Evolutionary conservation across 306 rosid species (phyloP).

Genomic region (Trifolium dubium): DNA sequence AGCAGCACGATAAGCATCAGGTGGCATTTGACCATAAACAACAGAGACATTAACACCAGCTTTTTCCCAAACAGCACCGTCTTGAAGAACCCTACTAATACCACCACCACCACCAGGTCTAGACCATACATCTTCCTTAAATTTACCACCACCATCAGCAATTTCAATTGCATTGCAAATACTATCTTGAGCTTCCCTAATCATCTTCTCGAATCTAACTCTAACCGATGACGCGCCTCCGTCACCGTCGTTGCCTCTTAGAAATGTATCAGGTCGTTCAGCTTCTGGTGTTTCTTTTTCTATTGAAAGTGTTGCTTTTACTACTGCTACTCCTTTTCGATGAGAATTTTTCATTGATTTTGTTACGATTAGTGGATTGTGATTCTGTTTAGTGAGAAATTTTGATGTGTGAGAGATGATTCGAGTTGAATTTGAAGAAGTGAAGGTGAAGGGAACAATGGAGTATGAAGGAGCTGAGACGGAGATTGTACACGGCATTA

Average conservation of each 20-base stretch:
- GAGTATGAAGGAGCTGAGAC: conserved; percentile 43
- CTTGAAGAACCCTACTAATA: conserved; percentile 92
- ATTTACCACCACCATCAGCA: conserved; percentile 76
- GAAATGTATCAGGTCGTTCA: conserved; percentile 78
- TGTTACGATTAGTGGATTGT: conserved; percentile 16
- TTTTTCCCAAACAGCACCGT: conserved; percentile 94
- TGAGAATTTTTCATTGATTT: neutral
- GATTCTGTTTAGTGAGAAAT: neutral
- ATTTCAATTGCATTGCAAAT: conserved; percentile 80
- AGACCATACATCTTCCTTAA: conserved; percentile 97
- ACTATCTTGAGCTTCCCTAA: conserved; percentile 85
- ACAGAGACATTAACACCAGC: conserved; percentile 98
- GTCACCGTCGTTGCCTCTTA: conserved; percentile 58
- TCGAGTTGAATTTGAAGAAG: conserved; percentile 20
- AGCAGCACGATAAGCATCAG: conserved; percentile 97
- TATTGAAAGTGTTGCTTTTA: conserved; percentile 58
- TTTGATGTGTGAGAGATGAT: neutral
- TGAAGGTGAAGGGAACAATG: conserved; percentile 25
- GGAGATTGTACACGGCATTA: conserved; percentile 47
- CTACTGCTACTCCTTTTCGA: conserved; percentile 8
- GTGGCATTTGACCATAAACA: conserved; percentile 96
- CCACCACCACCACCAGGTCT: conserved; percentile 99
- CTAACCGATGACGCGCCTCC: conserved; percentile 56
- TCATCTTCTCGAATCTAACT: conserved; percentile 94
- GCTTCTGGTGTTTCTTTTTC: conserved; percentile 88